Base-by-base conservation (phyloP, 2,329 filamentous ascomycete species). In the Fusarium veterinarium region DNA sequence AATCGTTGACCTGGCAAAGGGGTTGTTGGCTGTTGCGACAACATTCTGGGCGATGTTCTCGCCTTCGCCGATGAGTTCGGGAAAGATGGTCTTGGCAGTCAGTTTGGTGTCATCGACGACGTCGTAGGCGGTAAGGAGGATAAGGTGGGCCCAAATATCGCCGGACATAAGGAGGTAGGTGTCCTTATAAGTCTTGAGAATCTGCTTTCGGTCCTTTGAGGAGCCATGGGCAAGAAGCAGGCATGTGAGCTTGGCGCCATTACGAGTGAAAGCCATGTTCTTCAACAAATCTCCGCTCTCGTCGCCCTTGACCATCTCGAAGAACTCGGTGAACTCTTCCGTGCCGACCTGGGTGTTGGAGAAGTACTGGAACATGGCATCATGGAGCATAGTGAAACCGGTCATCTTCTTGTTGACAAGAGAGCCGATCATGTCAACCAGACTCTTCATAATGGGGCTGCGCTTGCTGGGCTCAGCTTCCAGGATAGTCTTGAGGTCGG, bases 321-420 rank as follows among this genome's bases (percentile, higher is more conserved):
- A 84, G 79, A 97, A 98, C 76, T 97, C 95, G 37, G 87, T 93
- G 45, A 94, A 91, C 80, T 98, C 95, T 64, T 93, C 91, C 48
- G 91, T 93, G 7, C 92, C 95, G 8, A 89, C 86, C 73, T 92
- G 91, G 51, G 91, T 90, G 77, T 93, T 95, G 59, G 94, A 84
- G 83, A 95, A 98, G 83, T 98, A 99, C 81, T 99, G 95, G 67
- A 98, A 86, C 95, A 99, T 97, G 55, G 96, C 96, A 78, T 98
- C 96, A 82, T 99, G 97, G 25, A 99, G 89, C 89, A 99, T 97
- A 5, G 95, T 98, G 83, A 99, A 98, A 14, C 94, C 95, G 2
- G 94, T 97, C 84, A 96, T 91, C 84, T 96, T 96, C 89, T 99
- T 99, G 83, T 99, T 95, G 52, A 98, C 89, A 45, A 99, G 89